Base-by-base conservation (phyloP, 805 yeast species). In the Nakazawaea holstii region DNA sequence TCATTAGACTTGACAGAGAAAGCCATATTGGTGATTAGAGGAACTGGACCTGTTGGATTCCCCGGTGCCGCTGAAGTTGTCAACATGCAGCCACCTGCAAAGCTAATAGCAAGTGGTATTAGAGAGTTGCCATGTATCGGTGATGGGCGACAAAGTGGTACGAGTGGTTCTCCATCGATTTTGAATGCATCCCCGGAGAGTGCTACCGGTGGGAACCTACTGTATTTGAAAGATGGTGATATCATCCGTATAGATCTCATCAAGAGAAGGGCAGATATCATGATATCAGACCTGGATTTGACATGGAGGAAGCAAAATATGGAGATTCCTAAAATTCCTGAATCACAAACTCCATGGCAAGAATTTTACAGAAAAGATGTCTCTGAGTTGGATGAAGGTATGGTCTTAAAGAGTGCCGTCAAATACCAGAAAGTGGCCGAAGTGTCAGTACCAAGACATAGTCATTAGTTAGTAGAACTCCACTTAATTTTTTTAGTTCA, bases 61-160 rank as follows among this genome's bases (percentile, higher is more conserved):
- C 61, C 61, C 20, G 61, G 61, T 6, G 58, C 60, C 1, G 61
- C 61, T 6, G 59, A 56, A 36, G 61, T 58, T 8, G 60, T 58
- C 30, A 56, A 56, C 44, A 56, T 56, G 59, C 54, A 54, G 27
- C 61, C 61, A 13, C 60, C 61, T 2, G 45, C 59, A 9, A 37
- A 50, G 17, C 43, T 56, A 14, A 43, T 56, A 7, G 46, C 53
- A 32, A 40, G 52, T 39, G 58, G 59, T 2, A 41, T 57, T 14
- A 35, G 40, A 27, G 45, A 48, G 11, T 41, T 57, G 28, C 59
- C 59, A 6, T 57, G 61, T 36, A 52, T 57, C 30, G 61, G 61
- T 6, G 61, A 57, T 43, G 61, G 61, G 8, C 45, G 61, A 13
- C 61, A 57, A 41, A 55, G 59, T 31, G 61, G 61, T 8, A 57